phyloP scores from a whole-genome alignment of 306 rosid species.

The Cucurbita ficifolia region DNA sequence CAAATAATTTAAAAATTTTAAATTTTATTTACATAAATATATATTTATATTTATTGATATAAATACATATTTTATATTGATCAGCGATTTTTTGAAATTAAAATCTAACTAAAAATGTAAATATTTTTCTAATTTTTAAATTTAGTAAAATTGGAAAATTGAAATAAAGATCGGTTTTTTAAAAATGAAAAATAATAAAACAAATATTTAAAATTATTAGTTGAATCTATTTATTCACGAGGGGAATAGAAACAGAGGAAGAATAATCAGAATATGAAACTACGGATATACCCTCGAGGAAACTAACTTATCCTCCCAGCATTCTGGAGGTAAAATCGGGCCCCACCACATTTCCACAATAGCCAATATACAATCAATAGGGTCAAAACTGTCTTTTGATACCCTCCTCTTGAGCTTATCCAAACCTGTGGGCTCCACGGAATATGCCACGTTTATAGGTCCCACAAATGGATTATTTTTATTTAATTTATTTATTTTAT shows the following conservation, averaged over 20 bases:
- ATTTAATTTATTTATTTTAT: neutral
- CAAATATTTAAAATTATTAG: neutral
- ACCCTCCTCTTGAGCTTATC: constrained; percentile 28
- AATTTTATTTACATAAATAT: too few species aligned
- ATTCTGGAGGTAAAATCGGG: constrained; percentile 17
- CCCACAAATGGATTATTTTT: neutral
- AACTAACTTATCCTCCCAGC: constrained; percentile 20
- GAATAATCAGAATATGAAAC: neutral
- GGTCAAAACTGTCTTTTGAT: constrained; percentile 23
- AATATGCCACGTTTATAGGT: constrained; percentile 23
- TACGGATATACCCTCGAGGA: constrained; percentile 2
- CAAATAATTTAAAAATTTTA: too few species aligned
- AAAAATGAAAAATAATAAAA: too few species aligned
- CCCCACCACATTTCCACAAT: neutral
- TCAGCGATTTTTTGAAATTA: too few species aligned
- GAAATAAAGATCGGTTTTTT: too few species aligned
- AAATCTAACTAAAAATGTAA: too few species aligned
- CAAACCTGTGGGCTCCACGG: constrained; percentile 20
- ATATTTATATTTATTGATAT: too few species aligned
- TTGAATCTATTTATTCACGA: constrained; percentile 5
- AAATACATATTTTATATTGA: too few species aligned
- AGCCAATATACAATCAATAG: neutral
- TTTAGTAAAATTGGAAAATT: too few species aligned
- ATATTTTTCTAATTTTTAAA: too few species aligned
- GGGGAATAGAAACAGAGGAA: neutral